Conservation (phyloP, 129 eudicot genomes). For the Logfia minima region DNA sequence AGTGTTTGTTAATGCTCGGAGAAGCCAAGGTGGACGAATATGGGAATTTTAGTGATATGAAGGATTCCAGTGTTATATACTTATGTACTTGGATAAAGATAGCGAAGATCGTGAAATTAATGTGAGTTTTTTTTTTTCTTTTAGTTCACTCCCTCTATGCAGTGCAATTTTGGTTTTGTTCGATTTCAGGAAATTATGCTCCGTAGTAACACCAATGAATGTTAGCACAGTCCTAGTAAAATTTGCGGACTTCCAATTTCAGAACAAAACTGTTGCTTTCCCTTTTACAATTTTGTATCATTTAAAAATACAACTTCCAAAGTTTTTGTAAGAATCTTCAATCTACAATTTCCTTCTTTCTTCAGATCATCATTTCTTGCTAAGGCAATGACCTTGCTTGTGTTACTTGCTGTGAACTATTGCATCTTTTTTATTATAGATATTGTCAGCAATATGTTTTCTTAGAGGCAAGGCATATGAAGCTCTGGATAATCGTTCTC, state of each 20-base stretch:
- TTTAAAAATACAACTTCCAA: not conserved
- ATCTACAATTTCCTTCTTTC: not conserved
- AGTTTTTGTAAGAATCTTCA: not conserved
- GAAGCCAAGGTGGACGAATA: conserved; percentile 89
- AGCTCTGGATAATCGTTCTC: conserved; percentile 91
- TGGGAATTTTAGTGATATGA: conserved; percentile 76
- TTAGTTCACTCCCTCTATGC: not conserved
- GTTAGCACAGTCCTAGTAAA: not conserved
- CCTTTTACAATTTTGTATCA: not conserved
- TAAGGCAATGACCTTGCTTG: not conserved
- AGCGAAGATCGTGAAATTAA: conserved; percentile 96
- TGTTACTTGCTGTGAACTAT: conserved; percentile 14
- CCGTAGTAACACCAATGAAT: not conserved
- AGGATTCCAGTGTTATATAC: conserved; percentile 71
- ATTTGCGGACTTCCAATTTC: not conserved
- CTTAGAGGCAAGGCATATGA: conserved; percentile 96
- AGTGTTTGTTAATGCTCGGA: conserved; percentile 93
- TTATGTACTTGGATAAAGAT: conserved; percentile 90
- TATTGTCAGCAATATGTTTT: conserved; percentile 88
- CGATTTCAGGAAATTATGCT: conserved; percentile 9
- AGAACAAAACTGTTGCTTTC: not conserved
- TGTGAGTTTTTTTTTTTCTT: conserved; percentile 39
- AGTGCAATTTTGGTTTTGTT: not conserved
- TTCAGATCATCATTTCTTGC: not conserved
- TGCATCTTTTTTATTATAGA: conserved; percentile 46